Evolutionary conservation across 1,139 yeast genomes (phyloP).

Genomic region (Yamadazyma mexicana): DNA sequence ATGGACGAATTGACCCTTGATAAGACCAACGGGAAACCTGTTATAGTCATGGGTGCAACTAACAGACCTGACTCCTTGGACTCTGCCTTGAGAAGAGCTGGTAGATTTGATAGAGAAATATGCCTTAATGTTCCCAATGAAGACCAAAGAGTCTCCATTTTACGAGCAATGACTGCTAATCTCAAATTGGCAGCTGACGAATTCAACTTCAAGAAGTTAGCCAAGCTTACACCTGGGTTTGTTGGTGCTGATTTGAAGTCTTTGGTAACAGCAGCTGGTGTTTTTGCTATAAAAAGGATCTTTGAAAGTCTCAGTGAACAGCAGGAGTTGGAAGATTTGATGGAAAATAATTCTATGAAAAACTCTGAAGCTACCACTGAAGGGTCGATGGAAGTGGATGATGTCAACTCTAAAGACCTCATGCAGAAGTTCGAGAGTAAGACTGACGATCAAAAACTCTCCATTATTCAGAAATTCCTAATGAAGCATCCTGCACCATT

Average conservation of each 20-base stretch:
- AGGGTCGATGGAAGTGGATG: conserved; percentile 47
- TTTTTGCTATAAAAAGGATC: conserved; percentile 89
- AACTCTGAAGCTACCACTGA: not conserved
- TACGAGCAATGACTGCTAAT: conserved; percentile 67
- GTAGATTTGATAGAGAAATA: conserved; percentile 50
- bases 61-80: conserved; percentile 51
- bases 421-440: conserved; percentile 27
- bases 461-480: conserved; percentile 74
- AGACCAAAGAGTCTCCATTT: conserved; percentile 71
- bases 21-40: conserved; percentile 90
- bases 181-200: conserved; percentile 65
- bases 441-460: conserved; percentile 43
- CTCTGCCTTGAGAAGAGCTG: conserved; percentile 49
- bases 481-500: conserved; percentile 77
- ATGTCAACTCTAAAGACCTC: conserved; percentile 13
- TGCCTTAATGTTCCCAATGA: conserved; percentile 90
- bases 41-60: conserved; percentile 53
- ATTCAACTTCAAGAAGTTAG: conserved; percentile 70
- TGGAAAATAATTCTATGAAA: conserved; percentile 10
- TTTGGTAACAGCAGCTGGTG: conserved; percentile 92
- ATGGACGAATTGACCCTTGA: conserved; percentile 90
- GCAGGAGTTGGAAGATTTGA: conserved; percentile 22
- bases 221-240: conserved; percentile 95
- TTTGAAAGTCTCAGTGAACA: conserved; percentile 53
- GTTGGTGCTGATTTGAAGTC: conserved; percentile 98